These are phyloP conservation scores for Tillandsia fasciculata DNA, from an alignment of 176 grass and related monocot genomes.

Conservation along the genomic window DNA sequence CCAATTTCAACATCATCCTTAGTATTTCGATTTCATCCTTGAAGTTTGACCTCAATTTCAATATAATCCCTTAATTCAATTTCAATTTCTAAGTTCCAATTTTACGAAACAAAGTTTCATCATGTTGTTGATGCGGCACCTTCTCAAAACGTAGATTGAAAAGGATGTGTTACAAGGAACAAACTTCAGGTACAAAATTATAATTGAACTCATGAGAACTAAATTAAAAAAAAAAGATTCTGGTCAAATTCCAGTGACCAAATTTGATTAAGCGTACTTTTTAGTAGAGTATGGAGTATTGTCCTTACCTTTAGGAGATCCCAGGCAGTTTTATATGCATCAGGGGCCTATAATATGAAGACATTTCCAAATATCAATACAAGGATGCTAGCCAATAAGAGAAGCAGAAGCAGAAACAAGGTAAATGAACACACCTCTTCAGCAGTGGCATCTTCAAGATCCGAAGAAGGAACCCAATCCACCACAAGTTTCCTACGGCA, in stretches of 20 bases:
- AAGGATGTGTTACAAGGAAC: constrained; percentile 11
- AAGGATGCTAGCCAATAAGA: background rate
- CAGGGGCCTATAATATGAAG: constrained; percentile 50
- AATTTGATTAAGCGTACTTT: background rate
- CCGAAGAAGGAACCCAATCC: constrained; percentile 78
- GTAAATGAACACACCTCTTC: constrained; percentile 49
- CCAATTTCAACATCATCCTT: too few relatives aligned
- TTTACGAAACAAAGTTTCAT: too few relatives aligned
- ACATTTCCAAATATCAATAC: constrained; percentile 2
- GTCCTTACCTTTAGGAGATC: constrained; percentile 67
- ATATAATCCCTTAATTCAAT: too few relatives aligned
- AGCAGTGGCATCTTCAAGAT: constrained; percentile 73
- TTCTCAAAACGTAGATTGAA: too few relatives aligned
- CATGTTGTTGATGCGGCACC: too few relatives aligned
- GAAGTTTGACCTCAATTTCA: too few relatives aligned
- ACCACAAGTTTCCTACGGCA: constrained; percentile 82
- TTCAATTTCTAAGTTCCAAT: too few relatives aligned
- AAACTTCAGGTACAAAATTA: too few relatives aligned
- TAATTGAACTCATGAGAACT: background rate
- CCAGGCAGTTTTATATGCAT: constrained; percentile 75
- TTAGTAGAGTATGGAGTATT: background rate
- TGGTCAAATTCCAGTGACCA: too few relatives aligned
- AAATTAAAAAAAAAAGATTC: background rate
- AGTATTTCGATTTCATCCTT: too few relatives aligned
- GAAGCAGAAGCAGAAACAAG: background rate